phyloP scores from a whole-genome alignment of 768 basidiomycete species.

The Mycena epipterygia region DNA sequence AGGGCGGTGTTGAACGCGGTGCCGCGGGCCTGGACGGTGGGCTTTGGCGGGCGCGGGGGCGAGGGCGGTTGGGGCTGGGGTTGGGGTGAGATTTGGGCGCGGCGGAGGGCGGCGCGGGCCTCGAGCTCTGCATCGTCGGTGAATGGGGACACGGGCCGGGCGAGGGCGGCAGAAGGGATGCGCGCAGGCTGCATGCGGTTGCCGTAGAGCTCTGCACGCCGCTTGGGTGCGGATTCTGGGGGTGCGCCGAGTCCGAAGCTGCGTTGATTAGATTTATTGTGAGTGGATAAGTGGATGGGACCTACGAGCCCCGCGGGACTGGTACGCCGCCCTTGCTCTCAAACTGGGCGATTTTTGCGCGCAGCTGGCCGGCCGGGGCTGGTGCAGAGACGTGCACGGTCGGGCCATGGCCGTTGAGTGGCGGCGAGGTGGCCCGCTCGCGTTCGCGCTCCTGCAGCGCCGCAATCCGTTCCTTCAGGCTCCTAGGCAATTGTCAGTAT shows the following conservation, averaged over 20 bases:
- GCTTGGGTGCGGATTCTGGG: slow-evolving; percentile 64
- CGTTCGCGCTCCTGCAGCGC: slow-evolving; percentile 78
- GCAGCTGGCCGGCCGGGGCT: slow-evolving; percentile 44
- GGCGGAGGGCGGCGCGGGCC: background rate
- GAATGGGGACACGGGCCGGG: slow-evolving; percentile 2
- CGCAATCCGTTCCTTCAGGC: slow-evolving; percentile 88
- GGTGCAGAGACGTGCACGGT: too few relatives aligned
- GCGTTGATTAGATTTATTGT: slow-evolving; percentile 45
- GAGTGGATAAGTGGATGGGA: background rate
- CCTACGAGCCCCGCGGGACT: slow-evolving; percentile 69
- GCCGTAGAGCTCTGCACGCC: slow-evolving; percentile 79
- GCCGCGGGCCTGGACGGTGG: slow-evolving; percentile 38
- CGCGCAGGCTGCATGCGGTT: slow-evolving; percentile 70
- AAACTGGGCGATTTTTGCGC: slow-evolving; percentile 84
- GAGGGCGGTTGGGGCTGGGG: too few relatives aligned
- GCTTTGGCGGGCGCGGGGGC: background rate
- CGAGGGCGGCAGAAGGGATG: slow-evolving; percentile 32
- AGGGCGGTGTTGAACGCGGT: slow-evolving; percentile 57
- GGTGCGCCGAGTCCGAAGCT: slow-evolving; percentile 55
- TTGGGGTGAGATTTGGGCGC: background rate
- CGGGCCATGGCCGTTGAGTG: too few relatives aligned
- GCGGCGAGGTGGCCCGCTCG: slow-evolving; percentile 36
- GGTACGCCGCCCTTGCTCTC: slow-evolving; percentile 84
- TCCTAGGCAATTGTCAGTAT: too few relatives aligned
- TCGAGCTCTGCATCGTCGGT: background rate